Base-by-base conservation (phyloP, 2,329 filamentous ascomycete genomes). In the Berkeleyomyces basicola region DNA sequence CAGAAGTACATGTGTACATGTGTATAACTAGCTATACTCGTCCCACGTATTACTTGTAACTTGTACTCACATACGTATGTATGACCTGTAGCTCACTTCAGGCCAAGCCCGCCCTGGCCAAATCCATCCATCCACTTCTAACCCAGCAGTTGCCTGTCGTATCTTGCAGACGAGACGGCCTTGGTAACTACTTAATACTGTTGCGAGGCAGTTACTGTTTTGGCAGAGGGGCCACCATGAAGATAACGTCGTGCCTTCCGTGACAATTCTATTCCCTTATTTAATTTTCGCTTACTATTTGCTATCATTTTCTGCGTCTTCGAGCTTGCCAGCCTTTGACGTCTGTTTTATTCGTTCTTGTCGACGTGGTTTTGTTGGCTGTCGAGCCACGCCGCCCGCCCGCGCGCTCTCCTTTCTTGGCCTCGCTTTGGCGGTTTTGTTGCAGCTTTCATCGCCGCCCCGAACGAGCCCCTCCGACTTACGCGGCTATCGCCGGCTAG, bases 191-290 rank as follows among this genome's bases (percentile, higher is more conserved):
- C n/a, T 53, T 33, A 31, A 36, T 23, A 53, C 49, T 53, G n/a
- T 53, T 53, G 31, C 49, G 49, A 53, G 55, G 55, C 37, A 42
- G 37, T 58, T 58, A 31, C 37, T 37, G 37, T 58, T 58, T 58
- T 40, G 55, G 55, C 49, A n/a, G 49, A 53, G 57, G 40, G 58
- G 58, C 57, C 42, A 44, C 57, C 16, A 59, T 43, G 42, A 37
- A 46, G 33, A 46, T 31, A 59, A 39, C 58, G 33, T 33, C 58
- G 23, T 43, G 23, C 7, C 37, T 46, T 59, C 31, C 16, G 16
- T 37, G 9, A 42, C 10, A 43, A 5, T 47, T 47, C 39, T 39
- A 5, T 47, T 47, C 39, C 49, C 16, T 11, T 23, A 14, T 39
- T 51, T 31, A 33, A 2, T 49, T 9, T 60, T 44, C 3, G n/a